Percentiles rank a stretch among this genome's conserved stretches.
Conservation (phyloP, 2,329 filamentous ascomycete genomes). For the Exophiala phaeomuriformis region DNA sequence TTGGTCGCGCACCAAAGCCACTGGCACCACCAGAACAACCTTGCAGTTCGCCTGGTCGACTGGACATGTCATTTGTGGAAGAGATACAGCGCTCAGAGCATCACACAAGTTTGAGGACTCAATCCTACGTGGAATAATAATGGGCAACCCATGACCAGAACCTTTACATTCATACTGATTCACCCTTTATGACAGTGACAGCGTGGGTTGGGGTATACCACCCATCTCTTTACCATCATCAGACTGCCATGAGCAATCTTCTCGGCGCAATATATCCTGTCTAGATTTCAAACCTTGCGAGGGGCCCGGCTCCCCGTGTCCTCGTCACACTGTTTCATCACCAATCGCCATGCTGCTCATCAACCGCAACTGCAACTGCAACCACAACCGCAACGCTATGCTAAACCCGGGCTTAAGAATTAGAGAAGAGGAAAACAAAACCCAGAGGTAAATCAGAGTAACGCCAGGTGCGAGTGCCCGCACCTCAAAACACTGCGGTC, state of each 20-base stretch:
- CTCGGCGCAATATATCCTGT: constrained; percentile 10
- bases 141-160: neutral
- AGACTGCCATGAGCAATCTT: neutral
- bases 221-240: neutral
- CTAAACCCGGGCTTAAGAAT: constrained; percentile 16
- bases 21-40: constrained; percentile 1
- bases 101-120: neutral
- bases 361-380: constrained; percentile 8
- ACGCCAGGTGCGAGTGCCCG: neutral
- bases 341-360: constrained; percentile 12
- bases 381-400: constrained; percentile 16
- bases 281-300: constrained; percentile 7
- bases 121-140: neutral
- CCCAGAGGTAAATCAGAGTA: neutral
- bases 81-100: neutral
- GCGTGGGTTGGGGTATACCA: neutral
- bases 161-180: neutral
- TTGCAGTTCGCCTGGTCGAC: neutral
- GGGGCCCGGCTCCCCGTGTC: neutral
- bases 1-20: constrained; percentile 6
- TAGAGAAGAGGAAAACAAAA: constrained; percentile 1
- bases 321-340: constrained; percentile 8
- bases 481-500: constrained; percentile 67
- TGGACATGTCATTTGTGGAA: constrained; percentile 14
- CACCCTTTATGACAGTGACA: neutral